phyloP scores from a whole-genome alignment of 176 grass and related monocot genomes.

The barley (Hordeum vulgare) region MorexV3_pseudomolecules_assembly NC_058519.1:75118033-75118532 shows the following conservation, averaged over 20 bases:
- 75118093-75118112: neutral
- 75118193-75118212: neutral
- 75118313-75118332: neutral
- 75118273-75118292: neutral
- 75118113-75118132: neutral
- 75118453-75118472: neutral
- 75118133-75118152: neutral
- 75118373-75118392: neutral
- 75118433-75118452: neutral
- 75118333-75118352: neutral
- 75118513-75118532: neutral
- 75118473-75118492: neutral
- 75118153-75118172: neutral
- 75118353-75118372: neutral
- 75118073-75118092: neutral
- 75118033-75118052: neutral
- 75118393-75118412: neutral
- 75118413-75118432: neutral
- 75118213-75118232: neutral
- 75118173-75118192: neutral
- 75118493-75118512: neutral
- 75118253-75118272: neutral
- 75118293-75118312: neutral
- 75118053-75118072: neutral
- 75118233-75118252: neutral